Conservation (phyloP, 2,329 filamentous ascomycete species). For the Xylaria sp. region DNA sequence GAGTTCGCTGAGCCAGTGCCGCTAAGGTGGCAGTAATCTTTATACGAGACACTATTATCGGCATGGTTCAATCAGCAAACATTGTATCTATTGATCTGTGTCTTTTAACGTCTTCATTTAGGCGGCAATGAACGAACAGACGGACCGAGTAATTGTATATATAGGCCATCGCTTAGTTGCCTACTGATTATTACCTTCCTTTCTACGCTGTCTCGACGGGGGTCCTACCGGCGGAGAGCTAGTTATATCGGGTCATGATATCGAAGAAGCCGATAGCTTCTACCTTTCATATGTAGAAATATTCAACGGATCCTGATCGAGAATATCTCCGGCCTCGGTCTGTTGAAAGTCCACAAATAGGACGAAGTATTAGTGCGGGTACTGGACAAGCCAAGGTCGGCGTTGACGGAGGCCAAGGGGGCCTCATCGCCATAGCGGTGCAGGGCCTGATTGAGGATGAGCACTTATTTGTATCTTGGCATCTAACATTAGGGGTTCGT, state of each 20-base stretch:
- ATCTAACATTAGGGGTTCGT: neutral
- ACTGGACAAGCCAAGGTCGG: constrained; percentile 22
- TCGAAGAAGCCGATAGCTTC: neutral
- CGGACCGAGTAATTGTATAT: constrained; percentile 20
- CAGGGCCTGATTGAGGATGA: neutral
- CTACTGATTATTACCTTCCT: neutral
- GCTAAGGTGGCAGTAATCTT: neutral
- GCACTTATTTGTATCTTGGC: neutral
- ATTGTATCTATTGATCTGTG: neutral
- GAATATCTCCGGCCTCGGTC: constrained; percentile 27
- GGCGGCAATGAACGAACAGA: neutral
- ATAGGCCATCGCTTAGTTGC: neutral
- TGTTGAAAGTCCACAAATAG: constrained; percentile 32
- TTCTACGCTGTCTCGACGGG: neutral
- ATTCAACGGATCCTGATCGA: neutral
- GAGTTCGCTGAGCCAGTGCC: constrained; percentile 8
- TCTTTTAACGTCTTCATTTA: neutral
- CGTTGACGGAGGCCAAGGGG: constrained; percentile 22
- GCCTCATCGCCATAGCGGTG: neutral
- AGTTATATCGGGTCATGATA: neutral
- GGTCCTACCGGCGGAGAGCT: neutral
- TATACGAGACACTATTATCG: constrained; percentile 11
- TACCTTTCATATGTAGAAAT: neutral
- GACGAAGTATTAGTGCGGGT: constrained; percentile 27
- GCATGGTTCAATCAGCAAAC: constrained; percentile 17